These are phyloP conservation scores for Exserohilum turcica DNA, from an alignment of 2,329 filamentous ascomycete species.

Conservation along the genomic window DNA sequence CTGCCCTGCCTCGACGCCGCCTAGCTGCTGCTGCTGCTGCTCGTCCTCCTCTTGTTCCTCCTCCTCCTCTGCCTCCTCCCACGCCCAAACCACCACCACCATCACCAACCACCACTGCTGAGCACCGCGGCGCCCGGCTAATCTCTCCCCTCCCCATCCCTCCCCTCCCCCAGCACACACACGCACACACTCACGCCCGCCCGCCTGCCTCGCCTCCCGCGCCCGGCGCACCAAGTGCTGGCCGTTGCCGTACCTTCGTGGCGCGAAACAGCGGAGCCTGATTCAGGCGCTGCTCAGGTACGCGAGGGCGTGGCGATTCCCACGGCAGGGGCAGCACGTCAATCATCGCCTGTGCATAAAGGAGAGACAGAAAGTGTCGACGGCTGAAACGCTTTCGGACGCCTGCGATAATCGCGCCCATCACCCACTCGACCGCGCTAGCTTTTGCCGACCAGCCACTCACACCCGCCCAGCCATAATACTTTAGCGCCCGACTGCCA, in stretches of 20 bases:
- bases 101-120: too few species aligned
- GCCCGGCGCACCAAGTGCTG: constrained; percentile 21
- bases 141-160: constrained; percentile 37
- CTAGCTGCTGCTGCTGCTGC: constrained; percentile 21
- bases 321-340: constrained; percentile 29
- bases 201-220: constrained; percentile 37
- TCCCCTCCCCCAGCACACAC: constrained; percentile 29
- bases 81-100: too few species aligned
- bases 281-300: constrained; percentile 36
- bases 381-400: constrained; percentile 45
- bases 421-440: constrained; percentile 35
- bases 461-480: constrained; percentile 34
- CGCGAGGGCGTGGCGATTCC: constrained; percentile 37
- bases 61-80: neutral
- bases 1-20: constrained; percentile 30
- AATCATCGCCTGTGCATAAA: constrained; percentile 44
- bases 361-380: constrained; percentile 32
- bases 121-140: constrained; percentile 35
- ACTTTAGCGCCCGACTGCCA: constrained; percentile 45
- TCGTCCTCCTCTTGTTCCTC: neutral
- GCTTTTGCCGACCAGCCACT: constrained; percentile 45
- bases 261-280: constrained; percentile 24
- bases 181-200: constrained; percentile 35
- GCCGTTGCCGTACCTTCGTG: constrained; percentile 41
- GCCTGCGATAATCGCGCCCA: constrained; percentile 38